Evolutionary conservation across 306 rosid species (phyloP), one percentile per base, ranked within the genome.

Genomic region (Bauhinia variegata): DNA sequence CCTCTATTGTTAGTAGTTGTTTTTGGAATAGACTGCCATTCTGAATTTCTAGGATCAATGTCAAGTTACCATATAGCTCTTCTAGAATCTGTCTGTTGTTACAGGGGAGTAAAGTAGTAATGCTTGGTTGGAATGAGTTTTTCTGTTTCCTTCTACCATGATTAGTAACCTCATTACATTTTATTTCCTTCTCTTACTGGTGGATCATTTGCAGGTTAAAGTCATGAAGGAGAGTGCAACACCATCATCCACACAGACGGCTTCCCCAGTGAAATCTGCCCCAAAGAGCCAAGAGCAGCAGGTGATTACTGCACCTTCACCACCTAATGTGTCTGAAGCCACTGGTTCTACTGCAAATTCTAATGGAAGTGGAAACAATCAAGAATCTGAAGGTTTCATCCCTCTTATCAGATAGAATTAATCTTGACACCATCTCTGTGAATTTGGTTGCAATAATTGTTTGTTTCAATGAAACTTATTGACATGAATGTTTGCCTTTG

Each of bases 1-100:
- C 97, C 66, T 87, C 70, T 39, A 89, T 92, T 75, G 96, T 92
- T 47, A 85, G 96, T 75, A 34, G 73, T 38, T 43, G 55, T 64
- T 65, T n/a, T 23, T 69, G 55, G 61, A 46, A 54, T 51, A 43
- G 53, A 51, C 16, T 28, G 4, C 54, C 7, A 41, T 17, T 78
- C 13, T 71, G 38, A 51, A 13, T 46, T 61, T 68, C 8, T 39
- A 52, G 38, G 49, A 6, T 48, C 13, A 32, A 44, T 53, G 36
- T 54, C 12, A 7, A 49, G 17, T 61, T 18, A 1, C 50, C 41
- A 55, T 67, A 57, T 17, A 31, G 31, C 54, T 32, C 54, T 61
- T 12, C n/a, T 68, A 59, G 12, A 54, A 13, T 76, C 7, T 30
- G n/a, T 54, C 4, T 57, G 68, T 47, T 12, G 60, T 34, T 44